Conservation (phyloP, 2,329 filamentous ascomycete species). For the Pyricularia pennisetigena region DNA sequence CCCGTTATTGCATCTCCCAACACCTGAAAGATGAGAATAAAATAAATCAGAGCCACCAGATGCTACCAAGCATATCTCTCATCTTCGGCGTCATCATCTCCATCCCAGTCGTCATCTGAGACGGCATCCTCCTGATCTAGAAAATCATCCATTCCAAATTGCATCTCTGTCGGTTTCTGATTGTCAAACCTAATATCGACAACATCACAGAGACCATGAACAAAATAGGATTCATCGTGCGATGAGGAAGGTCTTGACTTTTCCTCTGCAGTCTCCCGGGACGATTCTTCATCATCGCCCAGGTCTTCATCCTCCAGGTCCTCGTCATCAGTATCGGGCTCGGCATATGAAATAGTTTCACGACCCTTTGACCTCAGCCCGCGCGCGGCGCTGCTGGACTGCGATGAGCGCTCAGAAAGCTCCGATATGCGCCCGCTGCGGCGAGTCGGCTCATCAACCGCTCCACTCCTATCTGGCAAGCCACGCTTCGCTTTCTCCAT, state of each 20-base stretch:
- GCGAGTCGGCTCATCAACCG: conserved; percentile 17
- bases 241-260: conserved; percentile 8
- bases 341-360: conserved; percentile 25
- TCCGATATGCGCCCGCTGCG: conserved; percentile 27
- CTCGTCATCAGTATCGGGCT: conserved; percentile 28
- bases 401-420: conserved; percentile 14
- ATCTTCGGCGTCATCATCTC: conserved; percentile 11
- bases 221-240: conserved; percentile 18
- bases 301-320: conserved; percentile 22
- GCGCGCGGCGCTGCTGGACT: conserved; percentile 17
- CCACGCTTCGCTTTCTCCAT: neutral
- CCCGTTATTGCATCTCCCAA: neutral
- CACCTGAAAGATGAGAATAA: neutral
- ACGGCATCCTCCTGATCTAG: conserved; percentile 42
- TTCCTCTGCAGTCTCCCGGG: conserved; percentile 8
- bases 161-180: conserved; percentile 58
- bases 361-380: conserved; percentile 11
- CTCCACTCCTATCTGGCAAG: neutral
- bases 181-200: conserved; percentile 70
- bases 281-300: conserved; percentile 11
- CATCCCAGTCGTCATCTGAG: conserved; percentile 43
- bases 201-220: conserved; percentile 61
- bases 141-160: conserved; percentile 65
- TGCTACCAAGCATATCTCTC: conserved; percentile 13
- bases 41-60: neutral